Conservation (phyloP, 2,329 filamentous ascomycete species). For the Sporothrix variecibatus region DNA sequence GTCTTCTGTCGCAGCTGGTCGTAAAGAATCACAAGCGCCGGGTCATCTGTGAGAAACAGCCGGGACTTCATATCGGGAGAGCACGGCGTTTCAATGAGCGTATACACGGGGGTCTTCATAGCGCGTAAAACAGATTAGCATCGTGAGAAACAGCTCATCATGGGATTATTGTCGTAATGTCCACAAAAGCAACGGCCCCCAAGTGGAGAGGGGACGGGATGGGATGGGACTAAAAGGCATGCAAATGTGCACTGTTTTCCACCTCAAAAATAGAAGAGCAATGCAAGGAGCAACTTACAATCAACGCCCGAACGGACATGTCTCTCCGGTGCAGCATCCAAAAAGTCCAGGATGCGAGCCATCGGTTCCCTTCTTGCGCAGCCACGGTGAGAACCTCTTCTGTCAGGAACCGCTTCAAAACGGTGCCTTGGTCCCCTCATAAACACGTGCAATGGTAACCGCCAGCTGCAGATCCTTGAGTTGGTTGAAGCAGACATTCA, state of each 20-base stretch:
- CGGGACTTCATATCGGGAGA: constrained; percentile 72
- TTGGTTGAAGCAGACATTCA: constrained; percentile 83
- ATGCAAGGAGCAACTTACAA: constrained; percentile 56
- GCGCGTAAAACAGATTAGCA: neutral
- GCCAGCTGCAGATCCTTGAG: constrained; percentile 87
- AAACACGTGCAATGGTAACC: constrained; percentile 82
- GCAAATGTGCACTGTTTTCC: too few relatives aligned
- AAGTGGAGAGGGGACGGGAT: too few relatives aligned
- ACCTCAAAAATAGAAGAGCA: too few relatives aligned
- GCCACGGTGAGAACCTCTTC: constrained; percentile 79
- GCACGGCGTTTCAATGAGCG: constrained; percentile 67
- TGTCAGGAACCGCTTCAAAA: constrained; percentile 72
- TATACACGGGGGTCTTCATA: constrained; percentile 71
- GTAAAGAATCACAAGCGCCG: constrained; percentile 84
- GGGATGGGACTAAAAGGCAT: too few relatives aligned
- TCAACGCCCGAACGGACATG: constrained; percentile 79
- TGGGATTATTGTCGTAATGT: neutral
- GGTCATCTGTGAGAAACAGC: constrained; percentile 86
- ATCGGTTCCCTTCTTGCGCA: constrained; percentile 79
- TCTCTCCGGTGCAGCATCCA: constrained; percentile 84
- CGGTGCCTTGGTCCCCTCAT: constrained; percentile 78
- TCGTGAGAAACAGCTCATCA: neutral
- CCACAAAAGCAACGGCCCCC: neutral
- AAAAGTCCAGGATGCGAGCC: constrained; percentile 94
- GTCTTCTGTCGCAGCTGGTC: constrained; percentile 80